Conservation (phyloP, 345 rosid species). For the Hirschfeldia incana region DNA sequence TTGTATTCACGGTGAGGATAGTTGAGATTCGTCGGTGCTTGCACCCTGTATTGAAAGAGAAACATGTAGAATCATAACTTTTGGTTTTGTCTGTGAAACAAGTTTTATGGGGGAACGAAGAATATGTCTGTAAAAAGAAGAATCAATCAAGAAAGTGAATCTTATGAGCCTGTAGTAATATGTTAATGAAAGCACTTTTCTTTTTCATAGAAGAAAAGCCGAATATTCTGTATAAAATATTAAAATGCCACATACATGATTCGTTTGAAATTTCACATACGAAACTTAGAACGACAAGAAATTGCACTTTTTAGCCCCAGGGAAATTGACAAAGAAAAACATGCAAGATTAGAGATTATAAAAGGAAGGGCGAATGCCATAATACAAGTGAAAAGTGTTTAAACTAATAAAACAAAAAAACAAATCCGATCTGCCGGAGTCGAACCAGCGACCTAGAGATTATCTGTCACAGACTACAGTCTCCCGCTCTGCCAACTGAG, state of each 20-base stretch:
- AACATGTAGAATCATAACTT: slow-evolving; percentile 15
- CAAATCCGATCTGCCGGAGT: slow-evolving; percentile 38
- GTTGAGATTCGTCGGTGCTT: not conserved
- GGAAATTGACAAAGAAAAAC: too few relatives aligned
- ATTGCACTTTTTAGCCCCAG: not conserved
- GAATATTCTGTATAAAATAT: not conserved
- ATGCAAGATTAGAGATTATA: not conserved
- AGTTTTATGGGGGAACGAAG: not conserved
- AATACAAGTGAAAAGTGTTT: not conserved
- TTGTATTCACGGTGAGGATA: not conserved
- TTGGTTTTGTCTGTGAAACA: not conserved
- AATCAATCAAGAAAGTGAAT: not conserved
- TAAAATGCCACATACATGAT: not conserved
- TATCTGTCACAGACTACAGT: slow-evolving; percentile 67
- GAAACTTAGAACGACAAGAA: not conserved
- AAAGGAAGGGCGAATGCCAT: too few relatives aligned
- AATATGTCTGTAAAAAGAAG: not conserved
- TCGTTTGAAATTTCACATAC: not conserved
- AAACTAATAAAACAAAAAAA: not conserved
- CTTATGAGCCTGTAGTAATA: not conserved
- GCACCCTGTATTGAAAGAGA: not conserved
- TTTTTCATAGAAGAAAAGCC: not conserved
- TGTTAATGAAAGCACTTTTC: not conserved
- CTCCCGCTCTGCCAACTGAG: slow-evolving; percentile 99
- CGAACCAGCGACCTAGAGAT: slow-evolving; percentile 42